Conservation (phyloP, 805 yeast genomes). For the Candida verbasci region DNA sequence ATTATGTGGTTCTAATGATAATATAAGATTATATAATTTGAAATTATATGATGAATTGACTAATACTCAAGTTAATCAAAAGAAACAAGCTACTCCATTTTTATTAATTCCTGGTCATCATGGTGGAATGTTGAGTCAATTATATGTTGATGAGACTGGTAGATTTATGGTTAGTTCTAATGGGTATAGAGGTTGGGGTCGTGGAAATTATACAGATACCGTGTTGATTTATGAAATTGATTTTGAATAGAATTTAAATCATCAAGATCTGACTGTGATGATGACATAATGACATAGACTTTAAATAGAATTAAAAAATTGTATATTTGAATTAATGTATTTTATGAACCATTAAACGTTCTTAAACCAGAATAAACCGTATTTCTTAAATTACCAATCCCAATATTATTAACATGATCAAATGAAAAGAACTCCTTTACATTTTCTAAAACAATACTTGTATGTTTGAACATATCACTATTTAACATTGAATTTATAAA, state of each 20-base stretch:
- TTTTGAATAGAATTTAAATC: conserved; percentile 23
- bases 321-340: no score
- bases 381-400: conserved; percentile 30
- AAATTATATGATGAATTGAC: conserved; percentile 36
- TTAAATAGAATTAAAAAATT: no score
- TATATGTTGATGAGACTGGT: conserved; percentile 82
- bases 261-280: background rate
- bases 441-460: no score
- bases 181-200: conserved; percentile 93
- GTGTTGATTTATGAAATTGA: conserved; percentile 78
- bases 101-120: conserved; percentile 94
- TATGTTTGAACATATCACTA: no score
- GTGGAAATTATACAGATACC: conserved; percentile 73
- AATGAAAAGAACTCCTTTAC: no score
- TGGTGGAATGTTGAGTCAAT: conserved; percentile 79
- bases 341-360: no score
- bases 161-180: conserved; percentile 85
- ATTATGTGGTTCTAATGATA: conserved; percentile 86
- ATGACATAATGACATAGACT: background rate
- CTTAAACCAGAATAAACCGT: no score
- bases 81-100: conserved; percentile 60
- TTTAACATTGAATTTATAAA: no score
- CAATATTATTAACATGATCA: conserved; percentile 16
- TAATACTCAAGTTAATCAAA: conserved; percentile 19
- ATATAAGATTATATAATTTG: conserved; percentile 81